phyloP scores from a whole-genome alignment of 169 alveolate genomes.

The Eimeria falciformis region DNA sequence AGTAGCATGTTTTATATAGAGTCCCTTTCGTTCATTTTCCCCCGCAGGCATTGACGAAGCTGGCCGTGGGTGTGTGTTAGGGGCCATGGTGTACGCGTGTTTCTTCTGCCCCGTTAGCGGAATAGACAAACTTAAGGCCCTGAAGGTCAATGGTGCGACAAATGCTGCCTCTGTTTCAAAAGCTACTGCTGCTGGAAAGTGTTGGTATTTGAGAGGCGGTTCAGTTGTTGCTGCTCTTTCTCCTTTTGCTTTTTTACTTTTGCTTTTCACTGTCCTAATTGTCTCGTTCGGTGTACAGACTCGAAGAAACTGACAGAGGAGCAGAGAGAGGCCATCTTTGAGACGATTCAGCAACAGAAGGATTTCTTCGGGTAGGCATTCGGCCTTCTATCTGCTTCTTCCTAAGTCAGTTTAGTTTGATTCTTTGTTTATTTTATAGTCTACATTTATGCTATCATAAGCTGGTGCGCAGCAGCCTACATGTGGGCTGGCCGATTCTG shows the following conservation, averaged over 20 bases:
- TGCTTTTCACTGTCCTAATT: not conserved
- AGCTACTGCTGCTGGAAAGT: not conserved
- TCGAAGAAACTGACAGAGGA: constrained; percentile 91
- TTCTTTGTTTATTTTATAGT: not conserved
- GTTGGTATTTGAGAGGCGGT: not conserved
- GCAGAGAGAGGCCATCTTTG: constrained; percentile 88
- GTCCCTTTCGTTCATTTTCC: not conserved
- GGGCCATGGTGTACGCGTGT: constrained; percentile 99
- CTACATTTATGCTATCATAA: no score
- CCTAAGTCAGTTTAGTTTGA: not conserved
- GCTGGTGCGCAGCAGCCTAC: no score
- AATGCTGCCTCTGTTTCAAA: not conserved
- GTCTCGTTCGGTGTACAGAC: constrained; percentile 78
- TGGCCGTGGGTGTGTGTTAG: constrained; percentile 99
- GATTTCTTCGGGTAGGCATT: constrained; percentile 85
- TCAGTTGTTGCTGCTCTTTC: not conserved
- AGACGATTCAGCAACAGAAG: constrained; percentile 81
- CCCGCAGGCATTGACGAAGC: constrained; percentile 98
- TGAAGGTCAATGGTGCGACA: constrained; percentile 88
- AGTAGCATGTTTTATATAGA: no score
- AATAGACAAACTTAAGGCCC: constrained; percentile 84
- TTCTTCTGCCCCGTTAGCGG: constrained; percentile 92
- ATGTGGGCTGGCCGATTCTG: constrained; percentile 63
- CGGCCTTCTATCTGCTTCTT: not conserved
- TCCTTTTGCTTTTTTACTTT: not conserved